These are phyloP conservation scores for Termitomyces sp. DNA, from an alignment of 768 basidiomycete genomes.

Conservation along the genomic window DNA sequence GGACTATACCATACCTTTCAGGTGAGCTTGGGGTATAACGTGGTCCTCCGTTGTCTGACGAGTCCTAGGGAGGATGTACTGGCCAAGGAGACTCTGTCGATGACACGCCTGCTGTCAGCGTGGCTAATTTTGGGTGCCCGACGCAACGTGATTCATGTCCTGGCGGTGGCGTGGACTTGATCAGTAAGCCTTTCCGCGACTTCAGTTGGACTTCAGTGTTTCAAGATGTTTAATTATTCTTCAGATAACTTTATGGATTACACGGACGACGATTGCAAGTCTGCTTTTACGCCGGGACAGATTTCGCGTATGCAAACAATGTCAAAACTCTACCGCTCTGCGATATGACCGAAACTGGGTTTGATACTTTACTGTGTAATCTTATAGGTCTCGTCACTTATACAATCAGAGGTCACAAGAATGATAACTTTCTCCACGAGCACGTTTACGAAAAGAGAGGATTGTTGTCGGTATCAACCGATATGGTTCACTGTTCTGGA, in stretches of 20 bases:
- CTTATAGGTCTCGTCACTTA: no score
- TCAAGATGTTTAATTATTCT: background rate
- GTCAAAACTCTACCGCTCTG: background rate
- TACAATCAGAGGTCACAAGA: no score
- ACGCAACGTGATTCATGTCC: background rate
- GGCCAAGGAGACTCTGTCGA: background rate
- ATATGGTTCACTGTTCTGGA: no score
- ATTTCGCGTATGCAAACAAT: background rate
- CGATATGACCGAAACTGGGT: background rate
- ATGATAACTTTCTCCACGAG: no score
- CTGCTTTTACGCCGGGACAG: background rate
- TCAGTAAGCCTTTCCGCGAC: background rate
- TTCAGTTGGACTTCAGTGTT: background rate
- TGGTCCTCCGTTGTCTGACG: background rate
- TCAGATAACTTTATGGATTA: conserved; percentile 32
- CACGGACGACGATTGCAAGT: conserved; percentile 35
- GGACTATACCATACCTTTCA: conserved; percentile 43
- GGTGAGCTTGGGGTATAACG: conserved; percentile 14
- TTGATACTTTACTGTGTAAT: no score
- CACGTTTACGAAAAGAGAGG: no score
- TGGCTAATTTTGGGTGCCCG: background rate
- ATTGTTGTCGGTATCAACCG: no score
- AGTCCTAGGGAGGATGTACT: background rate
- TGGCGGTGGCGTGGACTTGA: background rate
- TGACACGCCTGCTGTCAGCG: background rate